These are phyloP conservation scores for Zangia roseola DNA, from an alignment of 768 basidiomycete species.

Conservation along the genomic window DNA sequence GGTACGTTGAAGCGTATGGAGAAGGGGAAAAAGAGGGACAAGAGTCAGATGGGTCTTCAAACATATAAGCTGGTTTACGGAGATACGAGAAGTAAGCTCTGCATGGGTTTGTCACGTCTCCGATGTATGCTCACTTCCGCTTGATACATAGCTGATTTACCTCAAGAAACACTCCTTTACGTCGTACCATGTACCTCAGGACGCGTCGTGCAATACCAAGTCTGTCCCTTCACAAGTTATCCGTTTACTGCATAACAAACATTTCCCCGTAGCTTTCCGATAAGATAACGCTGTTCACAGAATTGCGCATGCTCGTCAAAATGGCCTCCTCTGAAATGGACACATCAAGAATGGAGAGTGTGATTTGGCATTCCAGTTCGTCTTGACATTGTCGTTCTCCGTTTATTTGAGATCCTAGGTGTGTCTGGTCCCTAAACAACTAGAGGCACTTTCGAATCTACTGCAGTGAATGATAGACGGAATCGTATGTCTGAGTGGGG, in stretches of 20 bases:
- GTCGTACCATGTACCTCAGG: constrained; percentile 78
- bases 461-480: too few species aligned
- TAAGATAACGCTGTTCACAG: constrained; percentile 43
- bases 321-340: constrained; percentile 13
- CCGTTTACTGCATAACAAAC: neutral
- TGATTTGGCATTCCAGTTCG: neutral
- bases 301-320: constrained; percentile 32
- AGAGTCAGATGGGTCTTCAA: constrained; percentile 22
- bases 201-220: constrained; percentile 70
- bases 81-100: constrained; percentile 5
- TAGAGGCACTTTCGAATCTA: too few species aligned
- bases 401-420: too few species aligned
- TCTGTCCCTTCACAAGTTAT: constrained; percentile 27
- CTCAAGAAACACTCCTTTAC: constrained; percentile 65
- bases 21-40: constrained; percentile 9
- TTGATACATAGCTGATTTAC: neutral
- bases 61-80: constrained; percentile 20
- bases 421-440: too few species aligned
- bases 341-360: constrained; percentile 7
- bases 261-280: constrained; percentile 37
- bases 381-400: neutral
- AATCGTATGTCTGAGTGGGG: too few species aligned
- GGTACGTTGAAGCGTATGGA: neutral
- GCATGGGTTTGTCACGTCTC: neutral
- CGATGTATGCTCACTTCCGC: neutral